A percentile compares a stretch with the other conserved stretches of the same genome.
Conservation (phyloP, 495 filamentous ascomycete genomes). For the Hyaloscypha hepaticicola region DNA sequence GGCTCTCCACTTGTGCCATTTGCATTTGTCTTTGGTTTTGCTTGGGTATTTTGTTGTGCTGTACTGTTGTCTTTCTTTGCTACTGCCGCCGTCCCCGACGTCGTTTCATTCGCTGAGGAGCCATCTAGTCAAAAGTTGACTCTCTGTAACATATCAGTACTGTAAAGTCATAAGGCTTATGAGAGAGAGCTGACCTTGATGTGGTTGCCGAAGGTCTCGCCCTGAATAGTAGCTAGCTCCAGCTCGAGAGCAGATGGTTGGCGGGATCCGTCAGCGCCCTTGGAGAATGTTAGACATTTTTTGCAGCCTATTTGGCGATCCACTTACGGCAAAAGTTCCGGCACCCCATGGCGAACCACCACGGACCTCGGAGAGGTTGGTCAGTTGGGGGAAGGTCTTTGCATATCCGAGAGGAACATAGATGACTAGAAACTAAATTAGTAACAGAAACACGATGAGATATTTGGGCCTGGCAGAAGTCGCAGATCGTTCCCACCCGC, state of each 20-base stretch:
- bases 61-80: conserved; percentile 32
- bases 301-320: too few relatives aligned
- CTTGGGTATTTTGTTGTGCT: conserved; percentile 14
- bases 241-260: conserved; percentile 74
- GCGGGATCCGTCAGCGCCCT: conserved; percentile 73
- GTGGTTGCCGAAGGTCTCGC: conserved; percentile 80
- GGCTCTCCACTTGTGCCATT: conserved; percentile 33
- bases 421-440: conserved; percentile 48
- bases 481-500: too few relatives aligned
- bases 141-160: too few relatives aligned
- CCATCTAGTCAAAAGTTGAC: conserved; percentile 84
- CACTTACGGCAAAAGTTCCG: conserved; percentile 77
- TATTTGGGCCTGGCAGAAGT: too few relatives aligned
- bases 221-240: conserved; percentile 74
- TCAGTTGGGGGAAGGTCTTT: conserved; percentile 66
- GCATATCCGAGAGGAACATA: conserved; percentile 94
- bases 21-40: conserved; percentile 23
- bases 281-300: too few relatives aligned
- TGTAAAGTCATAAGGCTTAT: too few relatives aligned
- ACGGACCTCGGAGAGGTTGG: conserved; percentile 71
- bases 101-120: not conserved
- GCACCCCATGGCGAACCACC: conserved; percentile 93
- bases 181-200: too few relatives aligned
- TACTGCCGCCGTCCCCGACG: conserved; percentile 34
- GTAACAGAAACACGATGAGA: too few relatives aligned